A percentile compares a stretch with the other conserved stretches of the same genome.
phyloP scores from a whole-genome alignment of 495 filamentous ascomycete species.

The Lasiosphaeria hispida region DNA sequence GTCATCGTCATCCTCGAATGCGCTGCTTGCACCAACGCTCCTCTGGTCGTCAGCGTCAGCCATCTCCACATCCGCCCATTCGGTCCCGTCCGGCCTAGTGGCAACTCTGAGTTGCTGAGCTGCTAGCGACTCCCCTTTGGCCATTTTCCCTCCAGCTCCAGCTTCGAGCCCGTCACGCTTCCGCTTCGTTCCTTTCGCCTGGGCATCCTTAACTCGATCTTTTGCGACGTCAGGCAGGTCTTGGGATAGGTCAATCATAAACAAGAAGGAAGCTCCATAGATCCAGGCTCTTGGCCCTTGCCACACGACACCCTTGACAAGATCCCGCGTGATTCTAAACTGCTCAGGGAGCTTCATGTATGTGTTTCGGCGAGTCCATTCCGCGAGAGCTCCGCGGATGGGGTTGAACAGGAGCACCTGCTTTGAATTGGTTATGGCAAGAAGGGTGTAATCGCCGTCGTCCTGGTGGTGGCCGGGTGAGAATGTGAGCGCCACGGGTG shows the following conservation, averaged over 20 bases:
- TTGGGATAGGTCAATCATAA: conserved; percentile 83
- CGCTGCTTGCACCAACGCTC: conserved; percentile 35
- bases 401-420: conserved; percentile 76
- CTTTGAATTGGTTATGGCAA: conserved; percentile 72
- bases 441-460: conserved; percentile 56
- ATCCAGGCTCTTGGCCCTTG: conserved; percentile 78
- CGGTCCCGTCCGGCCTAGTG: conserved; percentile 46
- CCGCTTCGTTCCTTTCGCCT: conserved; percentile 48
- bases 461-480: conserved; percentile 22
- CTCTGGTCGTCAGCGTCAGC: conserved; percentile 41
- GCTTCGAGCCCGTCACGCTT: conserved; percentile 50
- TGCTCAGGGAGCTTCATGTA: conserved; percentile 67
- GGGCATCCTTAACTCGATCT: conserved; percentile 17
- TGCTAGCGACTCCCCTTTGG: conserved; percentile 42
- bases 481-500: conserved; percentile 64
- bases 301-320: conserved; percentile 83
- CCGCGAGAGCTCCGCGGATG: conserved; percentile 65
- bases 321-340: conserved; percentile 68
- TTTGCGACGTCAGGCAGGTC: conserved; percentile 50
- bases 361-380: conserved; percentile 85
- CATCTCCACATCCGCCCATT: conserved; percentile 38
- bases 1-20: conserved; percentile 41
- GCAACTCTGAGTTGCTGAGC: conserved; percentile 31
- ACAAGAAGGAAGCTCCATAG: conserved; percentile 80
- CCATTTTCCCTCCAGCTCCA: conserved; percentile 60